Base-by-base conservation (phyloP, 1,284 basidiomycete species). In the Moesziomyces antarcticus region DNA sequence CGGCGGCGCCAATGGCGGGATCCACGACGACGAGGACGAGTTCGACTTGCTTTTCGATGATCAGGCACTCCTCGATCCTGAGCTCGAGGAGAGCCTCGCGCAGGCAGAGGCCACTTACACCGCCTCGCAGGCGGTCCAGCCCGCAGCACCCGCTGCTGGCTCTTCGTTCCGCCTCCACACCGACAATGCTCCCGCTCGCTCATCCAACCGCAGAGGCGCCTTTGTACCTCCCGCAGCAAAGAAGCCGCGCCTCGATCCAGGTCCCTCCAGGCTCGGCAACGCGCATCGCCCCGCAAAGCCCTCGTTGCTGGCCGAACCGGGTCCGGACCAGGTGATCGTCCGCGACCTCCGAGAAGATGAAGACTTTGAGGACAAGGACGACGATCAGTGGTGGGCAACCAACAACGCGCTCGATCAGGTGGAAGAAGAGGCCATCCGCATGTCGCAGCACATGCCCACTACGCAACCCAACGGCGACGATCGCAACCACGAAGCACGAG, bases 1-100 rank as follows among this genome's bases (percentile, higher is more conserved):
- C 30, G 30, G 30, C 14, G 35, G 16, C 35, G 35, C 35, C 35
- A 14, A 37, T 18, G 35, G 13, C 35, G 16, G 13, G 10, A 37
- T 37, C 14, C 18, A 7, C 27, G 48, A 43, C 25, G 37, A 52
- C n/a, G 58, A 69, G 16, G 62, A 69, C 50, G 72, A 74, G 42
- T 74, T 74, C 53, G 72, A 74, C 44, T 63, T 59, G 6, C 43
- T 74, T 45, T 69, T 73, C 43, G 71, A 73, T 37, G 63, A 70
- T 35, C 56, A 60, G 20, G 43, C 35, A 5, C 56, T 67, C 20
- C 60, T 70, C 50, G 63, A 74, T 41, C 62, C 72, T 6, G 72
- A 69, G 30, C 57, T 74, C 16, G 66, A 74, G 42, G 52, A 74
- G 53, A 70, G 61, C 21, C 67, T 74, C 13, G 72, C 72, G 35